phyloP scores from a whole-genome alignment of 306 rosid species.

The Quercus suber region DNA sequence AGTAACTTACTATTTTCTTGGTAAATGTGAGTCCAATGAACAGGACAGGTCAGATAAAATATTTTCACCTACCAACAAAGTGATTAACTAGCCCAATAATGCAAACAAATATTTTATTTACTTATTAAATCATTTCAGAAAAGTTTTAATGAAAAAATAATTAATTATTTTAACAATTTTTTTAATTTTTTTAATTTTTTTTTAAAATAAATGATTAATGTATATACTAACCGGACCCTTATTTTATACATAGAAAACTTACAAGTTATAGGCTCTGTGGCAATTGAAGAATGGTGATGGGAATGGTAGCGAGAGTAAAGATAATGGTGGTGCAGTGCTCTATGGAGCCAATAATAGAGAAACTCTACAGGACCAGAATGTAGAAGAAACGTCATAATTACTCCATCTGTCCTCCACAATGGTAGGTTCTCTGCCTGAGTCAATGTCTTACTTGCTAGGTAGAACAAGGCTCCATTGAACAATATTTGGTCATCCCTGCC shows the following conservation, averaged over 20 bases:
- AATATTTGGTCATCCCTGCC: slow-evolving; percentile 51
- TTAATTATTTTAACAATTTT: too few species aligned
- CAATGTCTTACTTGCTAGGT: not conserved
- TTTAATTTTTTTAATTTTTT: too few species aligned
- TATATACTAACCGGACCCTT: fast-evolving
- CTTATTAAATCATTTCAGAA: fast-evolving
- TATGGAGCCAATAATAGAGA: slow-evolving; percentile 48
- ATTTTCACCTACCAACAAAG: too few species aligned
- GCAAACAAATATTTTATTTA: too few species aligned
- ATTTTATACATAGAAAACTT: not conserved
- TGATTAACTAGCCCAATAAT: not conserved
- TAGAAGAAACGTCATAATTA: slow-evolving; percentile 19
- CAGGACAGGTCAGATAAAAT: too few species aligned
- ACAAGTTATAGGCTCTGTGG: slow-evolving; percentile 53
- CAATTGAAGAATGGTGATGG: slow-evolving; percentile 52
- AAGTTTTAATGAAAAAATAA: too few species aligned
- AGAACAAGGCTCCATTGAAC: slow-evolving; percentile 22
- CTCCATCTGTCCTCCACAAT: slow-evolving; percentile 33
- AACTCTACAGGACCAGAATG: slow-evolving; percentile 45
- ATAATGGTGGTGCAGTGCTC: slow-evolving; percentile 51
- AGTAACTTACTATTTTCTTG: too few species aligned
- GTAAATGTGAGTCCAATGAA: too few species aligned
- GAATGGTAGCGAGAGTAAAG: slow-evolving; percentile 51
- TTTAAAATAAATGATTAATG: fast-evolving
- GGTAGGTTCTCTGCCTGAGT: slow-evolving; percentile 7